phyloP scores from a whole-genome alignment of 2,329 filamentous ascomycete species.

The Thielaviopsis punctulata region DNA sequence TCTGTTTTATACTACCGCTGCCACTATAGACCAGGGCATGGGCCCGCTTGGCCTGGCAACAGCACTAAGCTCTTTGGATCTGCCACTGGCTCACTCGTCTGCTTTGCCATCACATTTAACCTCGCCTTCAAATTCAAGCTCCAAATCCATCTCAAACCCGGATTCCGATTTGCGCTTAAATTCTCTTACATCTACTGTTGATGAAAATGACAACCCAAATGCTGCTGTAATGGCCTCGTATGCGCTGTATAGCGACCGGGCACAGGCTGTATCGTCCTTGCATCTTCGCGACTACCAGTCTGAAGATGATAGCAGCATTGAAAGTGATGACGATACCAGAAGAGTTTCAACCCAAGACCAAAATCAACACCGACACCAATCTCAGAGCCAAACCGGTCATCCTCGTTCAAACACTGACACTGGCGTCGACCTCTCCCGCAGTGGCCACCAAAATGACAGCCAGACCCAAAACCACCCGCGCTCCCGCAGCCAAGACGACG shows the following conservation, averaged over 20 bases:
- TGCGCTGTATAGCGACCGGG: conserved; percentile 11
- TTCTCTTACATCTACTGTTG: conserved; percentile 10
- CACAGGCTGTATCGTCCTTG: conserved; percentile 3
- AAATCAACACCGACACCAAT: not conserved
- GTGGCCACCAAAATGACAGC: not conserved
- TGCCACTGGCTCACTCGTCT: conserved; percentile 6
- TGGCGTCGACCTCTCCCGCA: not conserved
- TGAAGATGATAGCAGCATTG: not conserved
- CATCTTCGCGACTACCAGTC: conserved; percentile 2
- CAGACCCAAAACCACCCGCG: not conserved
- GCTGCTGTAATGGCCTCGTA: conserved; percentile 12
- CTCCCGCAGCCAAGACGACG: conserved; percentile 8
- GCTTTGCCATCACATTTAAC: conserved; percentile 5
- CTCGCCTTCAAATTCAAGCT: not conserved
- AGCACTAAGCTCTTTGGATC: conserved; percentile 9
- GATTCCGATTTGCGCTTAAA: conserved; percentile 2
- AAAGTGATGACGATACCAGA: conserved; percentile 2
- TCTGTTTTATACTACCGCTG: conserved; percentile 10
- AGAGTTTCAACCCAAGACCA: not conserved
- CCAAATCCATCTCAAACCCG: not conserved
- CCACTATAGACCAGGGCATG: conserved; percentile 9
- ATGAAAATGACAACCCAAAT: conserved; percentile 11
- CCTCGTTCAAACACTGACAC: not conserved
- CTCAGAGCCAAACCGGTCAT: not conserved
- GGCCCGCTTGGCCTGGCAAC: conserved; percentile 3